A percentile compares a stretch with the other conserved stretches of the same genome.
phyloP scores from a whole-genome alignment of 176 grass and related monocot genomes.

The Chrysopogon serrulatus region DNA sequence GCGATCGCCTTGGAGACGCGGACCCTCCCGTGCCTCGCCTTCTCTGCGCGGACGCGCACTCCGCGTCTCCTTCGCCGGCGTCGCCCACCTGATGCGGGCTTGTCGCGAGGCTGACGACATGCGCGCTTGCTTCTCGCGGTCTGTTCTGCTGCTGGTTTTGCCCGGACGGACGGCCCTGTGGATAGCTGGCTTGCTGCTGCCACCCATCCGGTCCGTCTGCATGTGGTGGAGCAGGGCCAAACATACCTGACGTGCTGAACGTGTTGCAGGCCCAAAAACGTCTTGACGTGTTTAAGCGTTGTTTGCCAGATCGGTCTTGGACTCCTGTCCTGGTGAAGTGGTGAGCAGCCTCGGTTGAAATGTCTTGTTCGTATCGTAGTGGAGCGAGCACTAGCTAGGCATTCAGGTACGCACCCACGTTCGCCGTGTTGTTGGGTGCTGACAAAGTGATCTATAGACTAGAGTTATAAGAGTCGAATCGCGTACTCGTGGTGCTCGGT shows the following conservation, averaged over 20 bases:
- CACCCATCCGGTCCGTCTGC: neutral
- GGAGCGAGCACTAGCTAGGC: neutral
- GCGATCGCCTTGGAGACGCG: neutral
- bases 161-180: neutral
- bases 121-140: neutral
- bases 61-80: neutral
- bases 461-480: neutral
- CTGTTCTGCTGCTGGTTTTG: neutral
- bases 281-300: neutral
- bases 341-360: neutral
- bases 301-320: neutral
- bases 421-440: neutral
- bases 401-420: neutral
- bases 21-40: neutral
- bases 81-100: neutral
- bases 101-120: slow-evolving; percentile 8
- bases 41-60: neutral
- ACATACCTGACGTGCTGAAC: neutral
- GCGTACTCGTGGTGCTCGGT: neutral
- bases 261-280: neutral
- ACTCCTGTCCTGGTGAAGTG: neutral
- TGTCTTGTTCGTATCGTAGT: slow-evolving; percentile 7
- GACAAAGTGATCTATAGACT: neutral
- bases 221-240: slow-evolving; percentile 1
- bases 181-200: neutral